Conservation (phyloP, 441 rosid species). For the Mallotus repandus region DNA sequence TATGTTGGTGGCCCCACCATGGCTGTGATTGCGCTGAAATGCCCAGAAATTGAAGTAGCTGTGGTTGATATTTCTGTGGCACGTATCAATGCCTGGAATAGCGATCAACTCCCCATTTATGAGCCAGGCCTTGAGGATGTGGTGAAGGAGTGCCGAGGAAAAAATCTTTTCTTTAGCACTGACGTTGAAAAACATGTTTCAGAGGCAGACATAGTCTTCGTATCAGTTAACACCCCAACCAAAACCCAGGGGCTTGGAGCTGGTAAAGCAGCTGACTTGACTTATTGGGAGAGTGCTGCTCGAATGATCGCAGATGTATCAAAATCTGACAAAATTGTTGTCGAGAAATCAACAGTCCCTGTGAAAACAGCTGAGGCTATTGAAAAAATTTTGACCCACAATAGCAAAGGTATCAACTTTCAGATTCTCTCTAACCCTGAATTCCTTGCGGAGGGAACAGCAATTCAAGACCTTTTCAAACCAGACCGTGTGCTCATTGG, state of each 20-base stretch:
- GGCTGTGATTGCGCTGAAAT: slow-evolving; percentile 81
- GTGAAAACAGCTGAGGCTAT: slow-evolving; percentile 92
- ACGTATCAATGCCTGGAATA: slow-evolving; percentile 68
- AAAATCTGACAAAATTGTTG: slow-evolving; percentile 78
- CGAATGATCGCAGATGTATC: slow-evolving; percentile 90
- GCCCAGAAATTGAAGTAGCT: slow-evolving; percentile 69
- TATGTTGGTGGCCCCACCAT: slow-evolving; percentile 86
- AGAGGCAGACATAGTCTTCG: slow-evolving; percentile 80
- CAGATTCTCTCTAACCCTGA: slow-evolving; percentile 90
- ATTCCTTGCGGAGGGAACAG: slow-evolving; percentile 93
- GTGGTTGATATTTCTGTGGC: slow-evolving; percentile 73
- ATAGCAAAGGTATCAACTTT: slow-evolving; percentile 85
- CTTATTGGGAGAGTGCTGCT: slow-evolving; percentile 95
- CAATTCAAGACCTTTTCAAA: slow-evolving; percentile 66
- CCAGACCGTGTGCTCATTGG: slow-evolving; percentile 93
- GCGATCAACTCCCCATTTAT: slow-evolving; percentile 72
- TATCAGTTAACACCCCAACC: slow-evolving; percentile 88
- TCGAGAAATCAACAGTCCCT: slow-evolving; percentile 91
- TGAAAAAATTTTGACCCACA: slow-evolving; percentile 82
- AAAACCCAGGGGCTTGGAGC: slow-evolving; percentile 92
- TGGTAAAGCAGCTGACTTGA: slow-evolving; percentile 85
- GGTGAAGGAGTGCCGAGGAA: slow-evolving; percentile 71
- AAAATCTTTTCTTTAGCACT: slow-evolving; percentile 72
- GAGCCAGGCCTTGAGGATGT: slow-evolving; percentile 80
- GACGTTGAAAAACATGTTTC: slow-evolving; percentile 71